phyloP scores from a whole-genome alignment of 176 grass and related monocot species.

The maize (Zea mays) region DNA sequence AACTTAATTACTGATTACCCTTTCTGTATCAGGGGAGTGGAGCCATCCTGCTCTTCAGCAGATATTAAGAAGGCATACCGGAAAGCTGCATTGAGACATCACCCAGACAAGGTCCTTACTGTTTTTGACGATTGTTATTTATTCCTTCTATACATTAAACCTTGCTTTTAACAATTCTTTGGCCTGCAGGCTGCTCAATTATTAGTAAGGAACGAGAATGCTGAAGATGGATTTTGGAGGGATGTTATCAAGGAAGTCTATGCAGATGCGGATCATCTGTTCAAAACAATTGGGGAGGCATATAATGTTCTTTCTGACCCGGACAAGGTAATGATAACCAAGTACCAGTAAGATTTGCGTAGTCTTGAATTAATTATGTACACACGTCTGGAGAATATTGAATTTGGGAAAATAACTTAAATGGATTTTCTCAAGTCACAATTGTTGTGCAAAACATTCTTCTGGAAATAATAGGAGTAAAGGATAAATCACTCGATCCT shows the following conservation, averaged over 20 bases:
- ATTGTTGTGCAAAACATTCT: conserved; percentile 16
- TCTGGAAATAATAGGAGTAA: conserved; percentile 13
- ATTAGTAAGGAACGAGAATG: conserved; percentile 72
- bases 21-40: conserved; percentile 67
- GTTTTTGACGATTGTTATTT: conserved; percentile 11
- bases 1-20: conserved; percentile 22
- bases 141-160: conserved; percentile 6
- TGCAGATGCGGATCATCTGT: conserved; percentile 85
- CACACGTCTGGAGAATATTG: not conserved
- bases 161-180: conserved; percentile 32
- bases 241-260: conserved; percentile 79
- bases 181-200: conserved; percentile 67
- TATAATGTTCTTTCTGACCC: conserved; percentile 93
- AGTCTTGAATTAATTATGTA: conserved; percentile 6
- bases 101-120: conserved; percentile 79
- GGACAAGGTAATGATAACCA: conserved; percentile 57
- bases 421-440: not conserved
- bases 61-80: conserved; percentile 96
- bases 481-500: not conserved
- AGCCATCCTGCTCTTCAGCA: conserved; percentile 62
- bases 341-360: conserved; percentile 10
- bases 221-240: conserved; percentile 81
- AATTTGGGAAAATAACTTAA: conserved; percentile 23
- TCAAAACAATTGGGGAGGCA: conserved; percentile 92
- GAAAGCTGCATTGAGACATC: conserved; percentile 92